These are phyloP conservation scores for Spencermartinsiella ligniputridi DNA, from an alignment of 1,139 yeast genomes.

Conservation along the genomic window DNA sequence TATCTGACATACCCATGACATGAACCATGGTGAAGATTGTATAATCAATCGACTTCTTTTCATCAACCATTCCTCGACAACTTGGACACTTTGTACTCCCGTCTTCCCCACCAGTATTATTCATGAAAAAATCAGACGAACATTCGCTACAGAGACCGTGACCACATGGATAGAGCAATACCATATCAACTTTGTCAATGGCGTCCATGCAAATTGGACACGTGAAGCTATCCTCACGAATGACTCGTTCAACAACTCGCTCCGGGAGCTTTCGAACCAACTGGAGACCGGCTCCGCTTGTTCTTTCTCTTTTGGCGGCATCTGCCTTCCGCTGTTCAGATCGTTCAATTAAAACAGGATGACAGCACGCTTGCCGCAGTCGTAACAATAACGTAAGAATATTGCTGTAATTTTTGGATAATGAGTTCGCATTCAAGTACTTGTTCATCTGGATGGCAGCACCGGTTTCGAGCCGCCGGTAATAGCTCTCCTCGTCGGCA, in stretches of 20 bases:
- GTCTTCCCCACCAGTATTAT: constrained; percentile 15
- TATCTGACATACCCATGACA: constrained; percentile 19
- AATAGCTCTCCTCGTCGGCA: constrained; percentile 52
- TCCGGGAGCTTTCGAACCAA: constrained; percentile 18
- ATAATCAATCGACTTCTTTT: constrained; percentile 21
- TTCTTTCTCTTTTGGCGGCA: constrained; percentile 22
- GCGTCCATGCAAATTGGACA: constrained; percentile 72
- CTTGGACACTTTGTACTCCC: constrained; percentile 23
- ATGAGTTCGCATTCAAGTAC: constrained; percentile 38
- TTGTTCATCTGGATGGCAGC: constrained; percentile 55
- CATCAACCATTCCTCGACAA: constrained; percentile 20
- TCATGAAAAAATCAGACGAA: constrained; percentile 18
- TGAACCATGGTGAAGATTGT: constrained; percentile 26
- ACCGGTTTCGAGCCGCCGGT: constrained; percentile 52
- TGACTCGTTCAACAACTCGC: constrained; percentile 19
- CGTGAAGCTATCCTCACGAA: constrained; percentile 35
- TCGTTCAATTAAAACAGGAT: constrained; percentile 66
- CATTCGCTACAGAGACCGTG: constrained; percentile 33
- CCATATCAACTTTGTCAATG: constrained; percentile 43
- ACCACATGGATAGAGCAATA: constrained; percentile 31
- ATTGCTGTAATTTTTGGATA: constrained; percentile 44
- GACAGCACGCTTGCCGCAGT: constrained; percentile 88
- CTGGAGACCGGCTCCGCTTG: constrained; percentile 16
- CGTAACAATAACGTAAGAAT: constrained; percentile 72
- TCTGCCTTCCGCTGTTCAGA: constrained; percentile 43